Evolutionary conservation across 2,329 filamentous ascomycete species (phyloP), one percentile per base, ranked within the genome.

Genomic region (Diaporthe sp.): DNA sequence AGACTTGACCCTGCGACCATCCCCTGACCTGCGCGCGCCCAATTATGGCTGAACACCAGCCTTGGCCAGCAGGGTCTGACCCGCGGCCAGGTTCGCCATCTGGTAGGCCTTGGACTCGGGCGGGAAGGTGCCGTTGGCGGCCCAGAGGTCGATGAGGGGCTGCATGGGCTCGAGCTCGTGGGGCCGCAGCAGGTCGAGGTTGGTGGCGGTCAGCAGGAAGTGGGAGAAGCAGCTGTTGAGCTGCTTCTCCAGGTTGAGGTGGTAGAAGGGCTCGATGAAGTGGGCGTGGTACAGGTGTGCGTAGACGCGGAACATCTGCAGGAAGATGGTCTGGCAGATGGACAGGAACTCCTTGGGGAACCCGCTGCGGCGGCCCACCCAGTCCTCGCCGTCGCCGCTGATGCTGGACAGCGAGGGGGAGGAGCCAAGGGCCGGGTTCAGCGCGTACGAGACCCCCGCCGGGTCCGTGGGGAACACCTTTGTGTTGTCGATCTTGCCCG

Each of bases 221-320:
- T 94, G 92, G 75, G 92, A 92, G 80, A 94, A 94, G 83, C 92
- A 93, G 83, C 92, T 93, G 85, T 94, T 94, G 75, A 94, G 87
- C 79, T 93, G 91, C 80, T 93, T 91, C 81, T 91, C 89, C 37
- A 91, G 84, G 84, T 91, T 93, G 78, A 94, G 88, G 81, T 94
- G 91, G 85, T 92, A 94, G 84, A 93, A 94, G 10, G 92, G 92
- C 76, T 93, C 91, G 78, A 91, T 84, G 84, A 92, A 97, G 84
- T 97, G 95, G 76, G 94, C 93, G 87, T 95, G 96, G 86, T 97
- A 97, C 77, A 97, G 91, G 84, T 97, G 95, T 61, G 95, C 93
- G 81, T 97, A 97, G 79, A 96, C 94, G 75, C 95, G 92, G 87
- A 97, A 96, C 91, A 97, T 97, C 84, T 96, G 94, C 81, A 94